These are phyloP conservation scores for Pezicula rhizophila DNA, from an alignment of 2,329 filamentous ascomycete genomes.

Conservation along the genomic window DNA sequence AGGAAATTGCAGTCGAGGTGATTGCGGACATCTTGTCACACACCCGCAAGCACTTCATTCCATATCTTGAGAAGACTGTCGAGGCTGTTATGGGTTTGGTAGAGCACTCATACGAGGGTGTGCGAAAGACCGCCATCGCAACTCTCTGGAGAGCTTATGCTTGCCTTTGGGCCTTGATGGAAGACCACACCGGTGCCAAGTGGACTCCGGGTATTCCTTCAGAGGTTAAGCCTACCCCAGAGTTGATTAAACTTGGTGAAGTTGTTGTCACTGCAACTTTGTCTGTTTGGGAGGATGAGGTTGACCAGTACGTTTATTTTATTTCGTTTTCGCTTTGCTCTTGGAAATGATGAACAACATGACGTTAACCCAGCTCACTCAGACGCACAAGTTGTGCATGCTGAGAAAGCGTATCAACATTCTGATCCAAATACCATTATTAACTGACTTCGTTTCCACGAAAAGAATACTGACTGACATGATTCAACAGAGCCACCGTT, in stretches of 20 bases:
- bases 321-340: slow-evolving; percentile 13
- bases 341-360: slow-evolving; percentile 73
- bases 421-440: slow-evolving; percentile 32
- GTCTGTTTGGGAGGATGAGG: slow-evolving; percentile 81
- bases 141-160: slow-evolving; percentile 93
- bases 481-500: slow-evolving; percentile 63
- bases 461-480: slow-evolving; percentile 35
- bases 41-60: slow-evolving; percentile 71
- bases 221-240: slow-evolving; percentile 69
- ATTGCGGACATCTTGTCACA: slow-evolving; percentile 87
- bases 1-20: slow-evolving; percentile 94
- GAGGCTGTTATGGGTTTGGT: slow-evolving; percentile 73
- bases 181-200: slow-evolving; percentile 71
- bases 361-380: slow-evolving; percentile 99
- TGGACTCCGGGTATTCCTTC: slow-evolving; percentile 86
- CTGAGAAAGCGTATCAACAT: slow-evolving; percentile 72
- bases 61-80: slow-evolving; percentile 85
- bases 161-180: slow-evolving; percentile 81
- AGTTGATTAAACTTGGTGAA: slow-evolving; percentile 79
- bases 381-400: slow-evolving; percentile 81
- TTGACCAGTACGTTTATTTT: slow-evolving; percentile 72
- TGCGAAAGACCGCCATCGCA: slow-evolving; percentile 84
- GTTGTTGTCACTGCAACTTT: slow-evolving; percentile 81
- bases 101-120: slow-evolving; percentile 87
- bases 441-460: slow-evolving; percentile 7